Conservation (phyloP, 2,329 filamentous ascomycete genomes). For the Coleophoma cylindrospora region DNA sequence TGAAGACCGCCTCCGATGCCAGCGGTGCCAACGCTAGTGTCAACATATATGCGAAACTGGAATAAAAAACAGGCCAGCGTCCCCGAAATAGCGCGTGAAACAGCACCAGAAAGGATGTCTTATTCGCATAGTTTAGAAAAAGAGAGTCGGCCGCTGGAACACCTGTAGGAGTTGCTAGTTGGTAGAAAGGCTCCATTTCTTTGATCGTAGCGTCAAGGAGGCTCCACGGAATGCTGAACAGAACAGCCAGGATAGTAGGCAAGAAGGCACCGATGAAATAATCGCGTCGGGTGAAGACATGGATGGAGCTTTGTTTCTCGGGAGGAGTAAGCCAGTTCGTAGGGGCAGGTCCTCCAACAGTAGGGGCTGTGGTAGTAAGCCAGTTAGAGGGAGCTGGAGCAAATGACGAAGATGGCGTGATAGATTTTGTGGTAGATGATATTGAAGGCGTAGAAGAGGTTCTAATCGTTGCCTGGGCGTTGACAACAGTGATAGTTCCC, state of each 20-base stretch:
- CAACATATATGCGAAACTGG: conserved; percentile 9
- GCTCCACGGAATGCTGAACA: conserved; percentile 33
- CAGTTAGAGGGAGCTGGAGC: too few species aligned
- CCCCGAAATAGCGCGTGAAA: conserved; percentile 11
- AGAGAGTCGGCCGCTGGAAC: conserved; percentile 33
- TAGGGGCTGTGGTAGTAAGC: too few species aligned
- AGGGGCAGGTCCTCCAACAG: too few species aligned
- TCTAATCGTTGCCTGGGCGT: too few species aligned
- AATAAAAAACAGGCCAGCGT: conserved; percentile 11
- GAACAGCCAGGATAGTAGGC: conserved; percentile 33
- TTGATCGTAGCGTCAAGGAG: conserved; percentile 32
- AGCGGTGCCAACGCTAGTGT: conserved; percentile 12
- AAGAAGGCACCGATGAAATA: conserved; percentile 38
- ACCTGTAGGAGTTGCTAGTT: conserved; percentile 31
- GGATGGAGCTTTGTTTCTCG: too few species aligned
- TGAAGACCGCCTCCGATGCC: conserved; percentile 11
- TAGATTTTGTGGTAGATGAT: too few species aligned
- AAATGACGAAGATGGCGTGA: too few species aligned
- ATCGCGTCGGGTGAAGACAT: conserved; percentile 24
- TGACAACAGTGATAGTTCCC: too few species aligned
- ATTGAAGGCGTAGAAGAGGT: too few species aligned
- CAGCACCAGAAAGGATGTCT: conserved; percentile 8
- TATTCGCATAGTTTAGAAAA: conserved; percentile 10
- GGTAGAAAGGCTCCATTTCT: conserved; percentile 35
- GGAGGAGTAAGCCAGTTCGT: too few species aligned